These are phyloP conservation scores for Juncus inflexus DNA, from an alignment of 176 grass and related monocot species.

Conservation along the genomic window DNA sequence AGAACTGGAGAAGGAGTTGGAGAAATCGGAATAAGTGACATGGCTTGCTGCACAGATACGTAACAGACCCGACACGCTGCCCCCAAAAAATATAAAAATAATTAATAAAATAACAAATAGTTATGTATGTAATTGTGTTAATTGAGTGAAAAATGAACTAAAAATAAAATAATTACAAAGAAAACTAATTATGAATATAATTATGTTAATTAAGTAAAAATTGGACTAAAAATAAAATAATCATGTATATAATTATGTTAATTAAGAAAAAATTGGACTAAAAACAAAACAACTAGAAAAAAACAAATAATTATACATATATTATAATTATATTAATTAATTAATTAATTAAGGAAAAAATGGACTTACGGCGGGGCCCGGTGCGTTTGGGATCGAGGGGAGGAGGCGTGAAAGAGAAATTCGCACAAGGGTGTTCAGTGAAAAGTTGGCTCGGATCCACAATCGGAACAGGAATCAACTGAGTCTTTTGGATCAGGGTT, in stretches of 20 bases:
- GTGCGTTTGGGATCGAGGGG: conserved; percentile 74
- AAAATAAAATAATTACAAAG: neutral
- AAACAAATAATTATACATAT: no score
- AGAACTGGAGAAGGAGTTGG: conserved; percentile 66
- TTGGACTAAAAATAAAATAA: no score
- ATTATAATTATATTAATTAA: neutral
- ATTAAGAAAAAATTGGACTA: no score
- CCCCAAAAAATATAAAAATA: conserved; percentile 38
- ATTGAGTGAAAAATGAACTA: neutral
- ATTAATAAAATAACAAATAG: neutral
- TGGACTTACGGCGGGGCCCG: conserved; percentile 88
- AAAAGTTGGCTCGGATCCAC: conserved; percentile 20
- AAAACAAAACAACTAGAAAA: no score
- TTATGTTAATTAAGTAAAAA: no score
- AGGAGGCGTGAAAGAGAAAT: conserved; percentile 79
- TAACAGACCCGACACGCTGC: conserved; percentile 97
- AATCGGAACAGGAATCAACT: conserved; percentile 20
- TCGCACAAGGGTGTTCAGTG: conserved; percentile 75
- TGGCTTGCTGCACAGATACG: conserved; percentile 65
- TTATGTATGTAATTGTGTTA: no score
- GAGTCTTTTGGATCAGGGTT: conserved; percentile 26
- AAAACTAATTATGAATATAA: no score
- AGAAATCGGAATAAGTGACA: conserved; percentile 49
- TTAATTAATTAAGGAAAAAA: conserved; percentile 1
- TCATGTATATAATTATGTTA: no score